phyloP scores from a whole-genome alignment of 2,329 filamentous ascomycete species.

The Pyrenochaeta sp. region DNA sequence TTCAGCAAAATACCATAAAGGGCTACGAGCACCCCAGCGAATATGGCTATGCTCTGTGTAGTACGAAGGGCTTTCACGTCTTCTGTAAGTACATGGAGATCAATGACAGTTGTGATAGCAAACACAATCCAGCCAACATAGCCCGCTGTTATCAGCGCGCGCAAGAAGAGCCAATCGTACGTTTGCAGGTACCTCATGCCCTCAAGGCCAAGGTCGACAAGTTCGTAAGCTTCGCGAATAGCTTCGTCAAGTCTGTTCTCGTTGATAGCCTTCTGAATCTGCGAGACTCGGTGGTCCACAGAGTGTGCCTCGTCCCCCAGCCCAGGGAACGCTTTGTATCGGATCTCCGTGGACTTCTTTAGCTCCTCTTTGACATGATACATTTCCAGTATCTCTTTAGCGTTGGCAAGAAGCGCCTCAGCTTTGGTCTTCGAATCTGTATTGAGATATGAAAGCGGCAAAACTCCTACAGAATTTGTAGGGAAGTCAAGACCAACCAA shows the following conservation, averaged over 20 bases:
- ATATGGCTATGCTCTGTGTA: slow-evolving; percentile 67
- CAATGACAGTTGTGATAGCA: slow-evolving; percentile 85
- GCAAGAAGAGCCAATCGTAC: slow-evolving; percentile 96
- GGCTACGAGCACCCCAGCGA: slow-evolving; percentile 77
- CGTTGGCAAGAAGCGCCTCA: slow-evolving; percentile 83
- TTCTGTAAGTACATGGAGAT: slow-evolving; percentile 83
- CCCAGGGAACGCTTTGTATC: slow-evolving; percentile 77
- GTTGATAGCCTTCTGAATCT: slow-evolving; percentile 74
- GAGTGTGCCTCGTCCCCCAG: slow-evolving; percentile 71
- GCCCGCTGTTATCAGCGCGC: slow-evolving; percentile 85
- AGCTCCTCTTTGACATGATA: slow-evolving; percentile 91
- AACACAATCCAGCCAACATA: slow-evolving; percentile 97
- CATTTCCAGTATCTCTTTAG: slow-evolving; percentile 90
- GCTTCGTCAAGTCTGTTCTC: slow-evolving; percentile 74
- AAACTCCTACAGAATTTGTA: slow-evolving; percentile 93
- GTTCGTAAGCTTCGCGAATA: slow-evolving; percentile 77
- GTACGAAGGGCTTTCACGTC: slow-evolving; percentile 71
- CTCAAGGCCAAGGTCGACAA: slow-evolving; percentile 80
- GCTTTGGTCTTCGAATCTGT: slow-evolving; percentile 80
- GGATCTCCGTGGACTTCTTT: slow-evolving; percentile 78
- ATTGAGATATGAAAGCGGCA: slow-evolving; percentile 83
- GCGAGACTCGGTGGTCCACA: slow-evolving; percentile 71
- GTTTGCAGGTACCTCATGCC: slow-evolving; percentile 95
- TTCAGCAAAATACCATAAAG: slow-evolving; percentile 82
- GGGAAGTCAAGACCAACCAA: slow-evolving; percentile 88